Evolutionary conservation across 331 rosid species (phyloP).

Genomic region (Pyracantha coccinea): DNA sequence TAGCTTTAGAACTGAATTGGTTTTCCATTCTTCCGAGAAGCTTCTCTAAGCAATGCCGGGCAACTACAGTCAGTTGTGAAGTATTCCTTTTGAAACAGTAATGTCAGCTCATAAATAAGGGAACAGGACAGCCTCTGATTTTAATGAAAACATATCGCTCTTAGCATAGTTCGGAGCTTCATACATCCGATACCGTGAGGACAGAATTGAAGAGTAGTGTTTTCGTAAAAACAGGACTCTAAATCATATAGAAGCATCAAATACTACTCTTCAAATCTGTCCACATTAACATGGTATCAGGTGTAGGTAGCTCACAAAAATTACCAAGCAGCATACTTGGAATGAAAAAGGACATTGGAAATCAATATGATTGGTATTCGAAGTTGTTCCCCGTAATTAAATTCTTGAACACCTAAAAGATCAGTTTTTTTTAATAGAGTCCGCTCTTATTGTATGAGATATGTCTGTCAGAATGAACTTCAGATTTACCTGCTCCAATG

Average conservation of each 20-base stretch:
- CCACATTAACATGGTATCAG: not conserved
- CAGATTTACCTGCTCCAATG: constrained; percentile 70
- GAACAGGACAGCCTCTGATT: not conserved
- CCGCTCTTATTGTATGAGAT: not conserved
- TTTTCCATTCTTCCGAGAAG: not conserved
- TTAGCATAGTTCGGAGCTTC: not conserved
- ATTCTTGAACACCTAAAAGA: not conserved
- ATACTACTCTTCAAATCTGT: not conserved
- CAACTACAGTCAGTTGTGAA: not conserved
- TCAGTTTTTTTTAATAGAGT: not conserved
- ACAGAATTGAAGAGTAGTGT: not conserved
- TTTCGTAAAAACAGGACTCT: not conserved
- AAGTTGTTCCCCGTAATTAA: not conserved
- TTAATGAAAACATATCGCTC: not conserved
- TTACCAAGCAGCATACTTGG: not conserved
- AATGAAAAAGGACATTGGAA: not conserved
- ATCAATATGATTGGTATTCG: not conserved
- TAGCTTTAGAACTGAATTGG: not conserved
- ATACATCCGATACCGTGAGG: too few species aligned
- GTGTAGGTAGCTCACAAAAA: not conserved
- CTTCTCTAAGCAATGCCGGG: not conserved
- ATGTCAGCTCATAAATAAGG: not conserved
- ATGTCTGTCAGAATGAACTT: not conserved
- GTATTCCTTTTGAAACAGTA: not conserved
- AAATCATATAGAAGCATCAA: too few species aligned